These are phyloP conservation scores for Elasticomyces elasticus DNA, from an alignment of 495 filamentous ascomycete species.

Conservation along the genomic window DNA sequence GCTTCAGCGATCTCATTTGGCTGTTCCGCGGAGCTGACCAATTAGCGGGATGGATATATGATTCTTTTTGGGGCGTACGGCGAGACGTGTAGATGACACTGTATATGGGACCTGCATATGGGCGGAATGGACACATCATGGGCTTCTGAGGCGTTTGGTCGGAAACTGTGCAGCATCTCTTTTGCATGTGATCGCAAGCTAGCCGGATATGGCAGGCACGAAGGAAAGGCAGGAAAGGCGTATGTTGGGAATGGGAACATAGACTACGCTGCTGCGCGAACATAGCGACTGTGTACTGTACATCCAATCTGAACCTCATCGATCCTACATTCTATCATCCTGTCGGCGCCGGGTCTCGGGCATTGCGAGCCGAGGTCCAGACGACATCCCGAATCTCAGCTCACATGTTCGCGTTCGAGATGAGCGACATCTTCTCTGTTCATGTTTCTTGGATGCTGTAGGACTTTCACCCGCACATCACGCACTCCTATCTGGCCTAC, in stretches of 20 bases:
- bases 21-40: slow-evolving; percentile 9
- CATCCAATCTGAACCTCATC: not conserved
- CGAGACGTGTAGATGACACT: not conserved
- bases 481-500: too few species aligned
- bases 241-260: not conserved
- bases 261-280: not conserved
- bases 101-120: not conserved
- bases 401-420: not conserved
- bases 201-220: too few species aligned
- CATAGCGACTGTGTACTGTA: not conserved
- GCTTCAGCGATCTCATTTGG: slow-evolving; percentile 27
- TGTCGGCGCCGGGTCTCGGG: not conserved
- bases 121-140: not conserved
- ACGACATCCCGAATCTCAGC: not conserved
- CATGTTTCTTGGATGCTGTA: too few species aligned
- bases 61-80: not conserved
- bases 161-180: too few species aligned
- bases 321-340: too few species aligned
- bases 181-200: not conserved
- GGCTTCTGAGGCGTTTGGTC: not conserved
- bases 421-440: too few species aligned
- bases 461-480: too few species aligned
- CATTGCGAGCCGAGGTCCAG: not conserved
- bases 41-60: not conserved
- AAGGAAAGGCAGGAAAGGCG: not conserved